Evolutionary conservation across 2,329 filamentous ascomycete genomes (phyloP), one percentile per base, ranked within the genome.

Genomic region (Colletotrichum limetticola): DNA sequence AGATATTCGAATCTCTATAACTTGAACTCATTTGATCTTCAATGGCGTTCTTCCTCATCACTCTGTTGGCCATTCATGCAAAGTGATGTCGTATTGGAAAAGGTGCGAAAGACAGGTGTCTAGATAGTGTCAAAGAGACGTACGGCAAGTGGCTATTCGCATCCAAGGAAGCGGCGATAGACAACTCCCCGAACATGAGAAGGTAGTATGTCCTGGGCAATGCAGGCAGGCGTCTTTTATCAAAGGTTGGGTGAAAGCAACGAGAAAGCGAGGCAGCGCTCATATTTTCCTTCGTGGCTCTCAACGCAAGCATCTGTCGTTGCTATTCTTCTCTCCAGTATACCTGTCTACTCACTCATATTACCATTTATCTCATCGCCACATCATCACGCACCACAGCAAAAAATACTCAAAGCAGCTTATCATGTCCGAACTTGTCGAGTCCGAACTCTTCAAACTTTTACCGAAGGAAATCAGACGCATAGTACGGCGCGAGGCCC

Each of bases 401-500:
- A 42, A 16, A 42, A 8, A 0, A 42, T 19, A 49, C 42, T 1
- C 42, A 14, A 1, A 4, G n/a, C 11, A 14, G 2, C 16, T 12
- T 57, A 52, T 8, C 35, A 67, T 67, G 56, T 11, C 64, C 24
- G 19, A 12, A 24, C 2, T 12, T 8, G 9, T 19, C 28, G 24
- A 19, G 6, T 49, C 52, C 12, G 24, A 42, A 4, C 42, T n/a
- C 9, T 71, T 71, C 32, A 6, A 11, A 11, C 16, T 22, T 14
- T 63, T 71, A 14, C 68, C 68, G 1, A 12, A 28, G 3, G 63
- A 71, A 7, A 12, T 71, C 8, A 56, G 63, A 22, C 46, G 55
- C 28, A 12, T 32, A 8, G 55, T 71, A 42, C 52, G 56, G 68
- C 11, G 32, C 26, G 28, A 24, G 5, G 14, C 56, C 7, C 68